phyloP scores from a whole-genome alignment of 1,139 yeast species.

The Suhomyces wounanorum region DNA sequence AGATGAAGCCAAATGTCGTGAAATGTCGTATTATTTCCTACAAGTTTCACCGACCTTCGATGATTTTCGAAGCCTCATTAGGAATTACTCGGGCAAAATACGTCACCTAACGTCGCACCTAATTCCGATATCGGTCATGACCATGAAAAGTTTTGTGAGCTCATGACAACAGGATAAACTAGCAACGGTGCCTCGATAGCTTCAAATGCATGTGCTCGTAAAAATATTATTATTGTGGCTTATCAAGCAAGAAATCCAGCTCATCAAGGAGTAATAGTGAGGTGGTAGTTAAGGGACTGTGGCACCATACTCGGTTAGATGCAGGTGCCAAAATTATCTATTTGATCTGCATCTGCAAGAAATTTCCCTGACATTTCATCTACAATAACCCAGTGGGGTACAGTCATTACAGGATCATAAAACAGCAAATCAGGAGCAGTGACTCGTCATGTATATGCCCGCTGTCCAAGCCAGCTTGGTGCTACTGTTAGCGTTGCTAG shows the following conservation, averaged over 20 bases:
- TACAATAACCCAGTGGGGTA: neutral
- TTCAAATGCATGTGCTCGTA: neutral
- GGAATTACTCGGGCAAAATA: no score
- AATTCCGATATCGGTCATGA: neutral
- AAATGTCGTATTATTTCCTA: neutral
- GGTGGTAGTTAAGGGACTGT: neutral
- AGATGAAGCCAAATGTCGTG: neutral
- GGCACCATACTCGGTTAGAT: neutral
- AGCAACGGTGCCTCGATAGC: neutral
- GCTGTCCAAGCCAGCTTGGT: constrained; percentile 3
- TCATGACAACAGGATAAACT: neutral
- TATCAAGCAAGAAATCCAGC: neutral
- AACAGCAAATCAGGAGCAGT: neutral
- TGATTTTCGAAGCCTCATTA: no score
- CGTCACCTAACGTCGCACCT: neutral
- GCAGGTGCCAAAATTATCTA: constrained; percentile 7
- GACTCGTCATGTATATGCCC: neutral
- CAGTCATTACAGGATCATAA: neutral
- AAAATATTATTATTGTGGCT: neutral
- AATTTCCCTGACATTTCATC: neutral
- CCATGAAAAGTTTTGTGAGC: neutral
- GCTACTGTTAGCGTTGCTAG: constrained; percentile 3
- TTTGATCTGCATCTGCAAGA: constrained; percentile 4
- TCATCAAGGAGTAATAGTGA: neutral
- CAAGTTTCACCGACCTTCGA: neutral